Base-by-base conservation (phyloP, 352 stramenopile genomes). In the Globisporangium camurandrum region DNA sequence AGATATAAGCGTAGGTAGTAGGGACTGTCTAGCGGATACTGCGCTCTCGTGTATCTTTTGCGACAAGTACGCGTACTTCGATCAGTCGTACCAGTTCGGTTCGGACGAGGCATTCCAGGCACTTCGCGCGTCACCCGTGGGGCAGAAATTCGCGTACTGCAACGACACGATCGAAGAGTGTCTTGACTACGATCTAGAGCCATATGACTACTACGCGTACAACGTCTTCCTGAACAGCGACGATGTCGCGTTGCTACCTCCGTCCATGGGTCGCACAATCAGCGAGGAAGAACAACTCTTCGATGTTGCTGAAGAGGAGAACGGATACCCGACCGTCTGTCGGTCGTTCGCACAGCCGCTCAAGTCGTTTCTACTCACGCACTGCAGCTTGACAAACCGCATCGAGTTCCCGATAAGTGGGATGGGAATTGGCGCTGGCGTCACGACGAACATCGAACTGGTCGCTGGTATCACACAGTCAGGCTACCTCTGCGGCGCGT, bases 401-500 rank as follows among this genome's bases (percentile, higher is more conserved):
- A n/a, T 40, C 26, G 16, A 19, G 19, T 49, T 40, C 41, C 16
- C 31, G 19, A 36, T 23, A 16, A 16, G 10, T 8, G 10, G 19
- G 41, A 34, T 33, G 22, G 41, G 28, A 3, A 7, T 16, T 6
- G 36, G n/a, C n/a, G n/a, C n/a, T n/a, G n/a, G n/a, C n/a, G n/a
- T n/a, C n/a, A 46, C 3, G 24, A 46, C 41, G 12, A 1, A 46
- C 10, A 16, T 34, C 22, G 19, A 46, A 28, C 9, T 40, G 43
- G n/a, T 49, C 43, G n/a, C 43, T n/a, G 43, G 42, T 10, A 28
- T 49, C 26, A 28, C 17, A 4, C 16, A 26, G n/a, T 49, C 27
- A 1, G 27, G 43, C 17, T 49, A 38, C 22, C 27, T 49, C 26
- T 49, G 43, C 27, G 43, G 43, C 43, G 33, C 27, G 43, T 28